These are phyloP conservation scores for Picochlorum sp. DNA, from an alignment of 139 green algal genomes.

Conservation along the genomic window DNA sequence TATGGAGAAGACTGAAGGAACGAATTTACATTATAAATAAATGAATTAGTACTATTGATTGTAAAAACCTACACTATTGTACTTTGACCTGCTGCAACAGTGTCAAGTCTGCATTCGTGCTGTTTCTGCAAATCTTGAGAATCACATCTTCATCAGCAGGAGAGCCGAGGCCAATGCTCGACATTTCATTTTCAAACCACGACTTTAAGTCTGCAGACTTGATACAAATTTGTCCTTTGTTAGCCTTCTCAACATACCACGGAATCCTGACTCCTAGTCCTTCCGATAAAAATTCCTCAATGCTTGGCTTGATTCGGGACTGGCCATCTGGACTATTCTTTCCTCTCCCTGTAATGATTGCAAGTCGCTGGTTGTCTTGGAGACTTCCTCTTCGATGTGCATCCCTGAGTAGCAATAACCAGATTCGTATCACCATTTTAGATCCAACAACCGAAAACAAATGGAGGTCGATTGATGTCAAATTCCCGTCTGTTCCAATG, in stretches of 20 bases:
- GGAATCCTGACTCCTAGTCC: conserved; percentile 13
- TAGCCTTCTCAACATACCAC: not conserved
- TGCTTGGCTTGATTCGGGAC: conserved; percentile 14
- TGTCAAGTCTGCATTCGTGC: too few species aligned
- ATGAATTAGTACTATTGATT: too few species aligned
- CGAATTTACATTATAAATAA: too few species aligned
- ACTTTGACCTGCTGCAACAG: too few species aligned
- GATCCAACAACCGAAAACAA: conserved; percentile 8
- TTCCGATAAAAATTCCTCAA: conserved; percentile 14
- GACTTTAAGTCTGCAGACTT: too few species aligned
- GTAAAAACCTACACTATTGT: too few species aligned
- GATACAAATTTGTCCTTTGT: conserved; percentile 6
- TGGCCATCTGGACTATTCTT: conserved; percentile 18
- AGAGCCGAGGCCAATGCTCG: too few species aligned
- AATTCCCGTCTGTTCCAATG: not conserved
- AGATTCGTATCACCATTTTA: conserved; percentile 17
- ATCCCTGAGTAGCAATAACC: conserved; percentile 20
- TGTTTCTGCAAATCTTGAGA: too few species aligned
- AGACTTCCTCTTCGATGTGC: not conserved
- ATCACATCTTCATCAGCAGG: too few species aligned
- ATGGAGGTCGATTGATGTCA: conserved; percentile 19
- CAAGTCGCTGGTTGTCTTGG: not conserved
- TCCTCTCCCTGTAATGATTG: conserved; percentile 22
- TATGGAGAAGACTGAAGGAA: too few species aligned
- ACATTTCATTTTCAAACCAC: too few species aligned